A percentile compares a stretch with the other conserved stretches of the same genome.
phyloP scores from a whole-genome alignment of 225 moss, liverwort and hornwort genomes.

The Marchantia paleacea region DNA sequence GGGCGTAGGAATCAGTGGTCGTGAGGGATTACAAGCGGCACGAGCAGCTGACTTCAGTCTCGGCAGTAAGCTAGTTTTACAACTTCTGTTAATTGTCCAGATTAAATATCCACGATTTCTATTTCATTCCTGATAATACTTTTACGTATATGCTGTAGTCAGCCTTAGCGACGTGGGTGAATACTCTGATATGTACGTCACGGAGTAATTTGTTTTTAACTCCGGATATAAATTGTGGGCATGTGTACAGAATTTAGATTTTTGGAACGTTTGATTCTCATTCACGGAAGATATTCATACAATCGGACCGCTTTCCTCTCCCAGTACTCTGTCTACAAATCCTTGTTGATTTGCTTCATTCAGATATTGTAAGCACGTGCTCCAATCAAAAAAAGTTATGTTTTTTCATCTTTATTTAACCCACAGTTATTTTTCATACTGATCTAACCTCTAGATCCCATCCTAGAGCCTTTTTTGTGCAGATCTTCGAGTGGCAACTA shows the following conservation, averaged over 20 bases:
- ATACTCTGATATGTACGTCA: not conserved
- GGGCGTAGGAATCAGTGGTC: constrained; percentile 97
- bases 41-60: constrained; percentile 95
- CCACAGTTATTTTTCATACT: not conserved
- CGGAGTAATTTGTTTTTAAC: not conserved
- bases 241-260: constrained; percentile 74
- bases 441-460: not conserved
- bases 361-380: constrained; percentile 75
- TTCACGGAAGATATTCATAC: constrained; percentile 97
- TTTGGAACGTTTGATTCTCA: constrained; percentile 78
- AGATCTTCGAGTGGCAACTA: not conserved
- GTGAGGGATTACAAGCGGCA: constrained; percentile 95
- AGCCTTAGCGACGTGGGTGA: not conserved
- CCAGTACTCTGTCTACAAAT: constrained; percentile 97
- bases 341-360: constrained; percentile 84
- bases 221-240: not conserved
- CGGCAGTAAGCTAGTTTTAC: constrained; percentile 59
- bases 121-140: not conserved
- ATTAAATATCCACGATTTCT: not conserved
- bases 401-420: not conserved
- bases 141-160: constrained; percentile 11
- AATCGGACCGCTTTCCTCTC: constrained; percentile 86
- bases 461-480: not conserved
- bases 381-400: not conserved
- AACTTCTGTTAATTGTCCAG: not conserved